Conservation (phyloP, 2,329 filamentous ascomycete species). For the Pseudovirgaria hyperparasitica region DNA sequence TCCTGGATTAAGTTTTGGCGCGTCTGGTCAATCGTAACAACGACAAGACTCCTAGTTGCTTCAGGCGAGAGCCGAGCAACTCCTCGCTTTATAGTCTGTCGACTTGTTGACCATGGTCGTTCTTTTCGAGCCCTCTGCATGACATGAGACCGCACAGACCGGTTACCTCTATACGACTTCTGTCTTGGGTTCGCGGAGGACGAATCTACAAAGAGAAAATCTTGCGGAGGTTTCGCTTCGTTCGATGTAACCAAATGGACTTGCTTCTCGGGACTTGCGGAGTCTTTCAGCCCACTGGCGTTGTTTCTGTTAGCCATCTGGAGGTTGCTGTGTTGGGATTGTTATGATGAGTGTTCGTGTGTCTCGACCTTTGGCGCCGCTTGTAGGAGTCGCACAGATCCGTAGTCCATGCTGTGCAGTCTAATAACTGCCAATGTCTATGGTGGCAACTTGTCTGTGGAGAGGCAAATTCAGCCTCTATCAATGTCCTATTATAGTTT, state of each 20-base stretch:
- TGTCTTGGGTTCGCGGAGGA: conserved; percentile 18
- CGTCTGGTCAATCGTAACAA: conserved; percentile 16
- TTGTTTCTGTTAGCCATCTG: too few species aligned
- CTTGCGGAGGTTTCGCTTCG: conserved; percentile 11
- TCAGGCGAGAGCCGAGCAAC: conserved; percentile 12
- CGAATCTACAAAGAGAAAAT: conserved; percentile 26
- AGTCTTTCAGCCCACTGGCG: too few species aligned
- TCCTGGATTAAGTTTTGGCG: conserved; percentile 13
- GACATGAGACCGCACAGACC: conserved; percentile 27
- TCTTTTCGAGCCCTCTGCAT: conserved; percentile 26
- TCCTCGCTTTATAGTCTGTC: conserved; percentile 19
- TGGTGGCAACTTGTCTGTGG: too few species aligned
- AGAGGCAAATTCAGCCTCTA: too few species aligned
- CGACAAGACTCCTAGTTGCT: conserved; percentile 15
- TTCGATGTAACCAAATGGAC: neutral
- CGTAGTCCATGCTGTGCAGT: too few species aligned
- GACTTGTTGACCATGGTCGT: conserved; percentile 26
- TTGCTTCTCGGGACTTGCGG: too few species aligned
- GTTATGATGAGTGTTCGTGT: too few species aligned
- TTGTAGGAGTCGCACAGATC: too few species aligned
- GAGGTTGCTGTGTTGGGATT: too few species aligned
- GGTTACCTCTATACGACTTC: conserved; percentile 23
- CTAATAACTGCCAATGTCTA: too few species aligned
- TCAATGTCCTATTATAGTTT: too few species aligned
- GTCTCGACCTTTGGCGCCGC: too few species aligned